Evolutionary conservation across 1,284 basidiomycete species (phyloP).

Genomic region (Ceratorhiza oryzae-sativae): DNA sequence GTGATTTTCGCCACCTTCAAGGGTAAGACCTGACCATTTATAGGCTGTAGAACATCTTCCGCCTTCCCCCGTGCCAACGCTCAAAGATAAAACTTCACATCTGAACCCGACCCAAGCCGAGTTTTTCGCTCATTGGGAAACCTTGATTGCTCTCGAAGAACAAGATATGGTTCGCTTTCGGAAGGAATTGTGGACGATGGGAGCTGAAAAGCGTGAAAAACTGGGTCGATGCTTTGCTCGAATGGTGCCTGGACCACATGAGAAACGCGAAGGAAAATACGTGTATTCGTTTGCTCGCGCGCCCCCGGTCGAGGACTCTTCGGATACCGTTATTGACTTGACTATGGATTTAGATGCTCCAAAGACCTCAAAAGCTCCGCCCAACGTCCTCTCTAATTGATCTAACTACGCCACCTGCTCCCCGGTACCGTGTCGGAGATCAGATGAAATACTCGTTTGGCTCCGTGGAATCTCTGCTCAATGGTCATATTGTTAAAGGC

Average conservation of each 20-base stretch:
- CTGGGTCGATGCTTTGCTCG: slow-evolving; percentile 80
- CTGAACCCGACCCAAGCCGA: slow-evolving; percentile 69
- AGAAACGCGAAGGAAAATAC: slow-evolving; percentile 24
- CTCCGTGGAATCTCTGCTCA: slow-evolving; percentile 63
- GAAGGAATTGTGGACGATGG: slow-evolving; percentile 94
- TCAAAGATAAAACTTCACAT: slow-evolving; percentile 80
- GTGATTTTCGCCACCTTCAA: slow-evolving; percentile 42
- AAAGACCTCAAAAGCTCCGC: not conserved
- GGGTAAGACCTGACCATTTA: slow-evolving; percentile 2
- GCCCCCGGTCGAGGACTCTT: not conserved
- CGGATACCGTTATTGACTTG: slow-evolving; percentile 3
- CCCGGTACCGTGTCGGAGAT: slow-evolving; percentile 38
- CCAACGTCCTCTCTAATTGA: slow-evolving; percentile 55
- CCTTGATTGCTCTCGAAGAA: slow-evolving; percentile 87
- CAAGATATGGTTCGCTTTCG: slow-evolving; percentile 82
- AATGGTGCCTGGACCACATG: slow-evolving; percentile 61
- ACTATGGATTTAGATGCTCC: slow-evolving; percentile 9
- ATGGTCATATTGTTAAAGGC: slow-evolving; percentile 77
- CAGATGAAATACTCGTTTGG: slow-evolving; percentile 32
- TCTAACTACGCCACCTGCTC: slow-evolving; percentile 37
- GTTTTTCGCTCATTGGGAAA: slow-evolving; percentile 94
- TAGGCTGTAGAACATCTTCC: slow-evolving; percentile 75
- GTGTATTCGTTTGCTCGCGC: slow-evolving; percentile 28
- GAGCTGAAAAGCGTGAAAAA: slow-evolving; percentile 77
- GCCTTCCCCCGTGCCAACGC: slow-evolving; percentile 73